Conservation (phyloP, 495 filamentous ascomycete species). For the Astrocystis sublimbata region DNA sequence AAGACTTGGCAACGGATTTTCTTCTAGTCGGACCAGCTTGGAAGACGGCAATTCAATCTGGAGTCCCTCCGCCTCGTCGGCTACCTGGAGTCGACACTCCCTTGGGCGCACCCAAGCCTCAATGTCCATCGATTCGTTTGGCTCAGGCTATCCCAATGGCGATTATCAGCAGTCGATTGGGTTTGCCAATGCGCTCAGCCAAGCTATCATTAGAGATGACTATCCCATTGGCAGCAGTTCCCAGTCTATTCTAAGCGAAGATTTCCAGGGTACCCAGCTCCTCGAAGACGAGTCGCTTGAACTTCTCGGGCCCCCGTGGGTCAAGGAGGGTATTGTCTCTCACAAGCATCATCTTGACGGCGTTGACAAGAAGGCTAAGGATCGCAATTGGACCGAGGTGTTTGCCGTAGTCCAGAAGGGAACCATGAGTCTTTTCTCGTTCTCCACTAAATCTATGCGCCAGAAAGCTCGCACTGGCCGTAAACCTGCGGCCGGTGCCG, state of each 20-base stretch:
- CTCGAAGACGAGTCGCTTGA: conserved; percentile 91
- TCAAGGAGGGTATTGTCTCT: conserved; percentile 93
- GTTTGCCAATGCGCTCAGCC: conserved; percentile 94
- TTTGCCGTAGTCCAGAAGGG: conserved; percentile 99
- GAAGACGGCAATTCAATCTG: conserved; percentile 89
- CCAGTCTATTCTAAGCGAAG: conserved; percentile 53
- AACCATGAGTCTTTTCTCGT: conserved; percentile 93
- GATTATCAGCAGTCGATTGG: conserved; percentile 97
- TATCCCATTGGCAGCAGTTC: conserved; percentile 56
- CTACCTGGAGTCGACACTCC: conserved; percentile 92
- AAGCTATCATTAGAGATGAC: conserved; percentile 95
- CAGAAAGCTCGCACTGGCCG: conserved; percentile 58
- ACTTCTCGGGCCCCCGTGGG: conserved; percentile 90
- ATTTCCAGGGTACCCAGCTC: conserved; percentile 61
- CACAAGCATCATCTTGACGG: conserved; percentile 96
- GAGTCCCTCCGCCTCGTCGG: conserved; percentile 77
- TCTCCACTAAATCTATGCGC: conserved; percentile 73
- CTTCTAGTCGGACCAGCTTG: conserved; percentile 90
- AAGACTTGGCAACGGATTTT: conserved; percentile 75
- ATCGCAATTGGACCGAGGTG: conserved; percentile 89
- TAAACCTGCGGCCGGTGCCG: conserved; percentile 38
- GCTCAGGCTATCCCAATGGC: conserved; percentile 71
- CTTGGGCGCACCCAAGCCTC: conserved; percentile 86
- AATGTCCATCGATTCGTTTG: conserved; percentile 85
- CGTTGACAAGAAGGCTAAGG: conserved; percentile 85